phyloP scores from a whole-genome alignment of 2,329 filamentous ascomycete species.

The Fulvia fulva region DNA sequence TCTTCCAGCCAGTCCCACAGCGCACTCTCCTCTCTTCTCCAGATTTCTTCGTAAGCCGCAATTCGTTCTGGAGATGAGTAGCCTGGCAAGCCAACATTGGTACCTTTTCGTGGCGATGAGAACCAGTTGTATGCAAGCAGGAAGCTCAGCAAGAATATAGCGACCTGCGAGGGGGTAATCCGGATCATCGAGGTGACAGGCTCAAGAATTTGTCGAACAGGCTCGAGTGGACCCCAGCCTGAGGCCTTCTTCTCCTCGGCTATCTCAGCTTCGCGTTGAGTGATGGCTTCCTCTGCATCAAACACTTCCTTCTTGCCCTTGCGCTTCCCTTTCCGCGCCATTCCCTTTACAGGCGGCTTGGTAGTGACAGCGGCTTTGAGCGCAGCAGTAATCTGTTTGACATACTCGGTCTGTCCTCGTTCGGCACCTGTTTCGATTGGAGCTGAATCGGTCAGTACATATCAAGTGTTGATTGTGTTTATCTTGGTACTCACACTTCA shows the following conservation, averaged over 20 bases:
- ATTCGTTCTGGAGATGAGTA: constrained; percentile 60
- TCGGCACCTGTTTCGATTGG: constrained; percentile 94
- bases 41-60: constrained; percentile 88
- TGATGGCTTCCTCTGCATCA: constrained; percentile 42
- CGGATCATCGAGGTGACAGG: constrained; percentile 66
- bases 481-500: constrained; percentile 69
- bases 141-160: constrained; percentile 70
- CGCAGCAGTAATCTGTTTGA: constrained; percentile 71
- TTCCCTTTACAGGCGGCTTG: constrained; percentile 52
- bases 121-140: constrained; percentile 71
- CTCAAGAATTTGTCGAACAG: constrained; percentile 64
- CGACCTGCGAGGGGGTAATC: constrained; percentile 69
- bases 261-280: constrained; percentile 30
- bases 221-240: constrained; percentile 79
- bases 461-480: background rate
- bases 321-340: constrained; percentile 44
- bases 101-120: constrained; percentile 30
- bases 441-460: constrained; percentile 49
- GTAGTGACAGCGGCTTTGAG: constrained; percentile 70
- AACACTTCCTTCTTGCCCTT: constrained; percentile 50
- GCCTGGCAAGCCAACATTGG: constrained; percentile 37
- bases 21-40: constrained; percentile 80
- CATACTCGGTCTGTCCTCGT: constrained; percentile 81
- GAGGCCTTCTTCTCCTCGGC: constrained; percentile 33
- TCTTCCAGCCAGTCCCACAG: constrained; percentile 94